Conservation (phyloP, 306 rosid species). For the Dryas alaskensis region DNA sequence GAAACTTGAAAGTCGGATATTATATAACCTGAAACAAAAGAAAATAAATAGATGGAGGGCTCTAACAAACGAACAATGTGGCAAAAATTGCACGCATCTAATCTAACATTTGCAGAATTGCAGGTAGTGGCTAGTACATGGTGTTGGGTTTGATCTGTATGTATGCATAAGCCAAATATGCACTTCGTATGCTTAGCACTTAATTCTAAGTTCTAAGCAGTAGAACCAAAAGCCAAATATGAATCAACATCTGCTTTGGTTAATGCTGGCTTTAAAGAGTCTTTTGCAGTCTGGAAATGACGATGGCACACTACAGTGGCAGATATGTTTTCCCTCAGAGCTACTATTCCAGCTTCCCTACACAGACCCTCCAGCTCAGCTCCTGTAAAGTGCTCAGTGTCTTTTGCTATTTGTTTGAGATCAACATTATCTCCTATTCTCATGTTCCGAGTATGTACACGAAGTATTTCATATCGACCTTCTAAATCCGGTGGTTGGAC, state of each 20-base stretch:
- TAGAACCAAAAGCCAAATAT: conserved; percentile 27
- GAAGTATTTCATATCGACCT: conserved; percentile 71
- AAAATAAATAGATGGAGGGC: not conserved
- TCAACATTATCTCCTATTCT: conserved; percentile 53
- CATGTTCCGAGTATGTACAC: conserved; percentile 72
- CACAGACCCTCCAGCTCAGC: conserved; percentile 87
- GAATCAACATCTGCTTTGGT: conserved; percentile 48
- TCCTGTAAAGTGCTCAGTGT: conserved; percentile 82
- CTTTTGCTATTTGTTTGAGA: conserved; percentile 64
- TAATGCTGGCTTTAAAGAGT: conserved; percentile 63
- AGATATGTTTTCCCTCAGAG: conserved; percentile 70
- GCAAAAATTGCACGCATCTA: not conserved
- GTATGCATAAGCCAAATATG: conserved; percentile 7
- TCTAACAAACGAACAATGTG: not conserved
- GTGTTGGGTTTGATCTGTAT: conserved; percentile 28
- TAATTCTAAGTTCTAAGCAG: conserved; percentile 25
- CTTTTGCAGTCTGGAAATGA: conserved; percentile 66
- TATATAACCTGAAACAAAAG: too few species aligned
- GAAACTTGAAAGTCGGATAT: too few species aligned
- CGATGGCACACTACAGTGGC: conserved; percentile 53
- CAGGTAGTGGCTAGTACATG: conserved; percentile 34
- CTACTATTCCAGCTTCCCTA: conserved; percentile 81
- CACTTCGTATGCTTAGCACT: conserved; percentile 14
- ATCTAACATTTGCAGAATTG: conserved; percentile 19
- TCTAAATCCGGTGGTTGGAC: conserved; percentile 92